Evolutionary conservation across 352 stramenopile genomes (phyloP).

Genomic region (Globisporangium irregulare): DNA sequence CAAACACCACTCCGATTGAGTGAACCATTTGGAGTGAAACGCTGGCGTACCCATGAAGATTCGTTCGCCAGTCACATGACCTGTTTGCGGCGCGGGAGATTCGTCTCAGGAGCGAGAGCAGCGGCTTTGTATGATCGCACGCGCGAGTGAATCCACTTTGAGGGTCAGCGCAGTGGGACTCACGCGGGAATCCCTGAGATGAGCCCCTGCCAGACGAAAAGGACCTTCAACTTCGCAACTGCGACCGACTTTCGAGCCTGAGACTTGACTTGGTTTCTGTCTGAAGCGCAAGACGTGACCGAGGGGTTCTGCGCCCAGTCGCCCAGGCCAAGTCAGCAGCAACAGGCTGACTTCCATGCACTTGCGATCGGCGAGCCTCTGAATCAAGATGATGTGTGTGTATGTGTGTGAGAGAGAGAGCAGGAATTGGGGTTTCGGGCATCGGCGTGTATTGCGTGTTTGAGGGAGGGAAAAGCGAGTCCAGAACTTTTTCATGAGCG

Average conservation of each 20-base stretch:
- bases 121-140: slow-evolving; percentile 9
- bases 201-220: neutral
- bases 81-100: slow-evolving; percentile 1
- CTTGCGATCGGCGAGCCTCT: neutral
- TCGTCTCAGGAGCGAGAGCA: slow-evolving; percentile 7
- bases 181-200: slow-evolving; percentile 1
- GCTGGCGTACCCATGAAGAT: neutral
- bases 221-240: neutral
- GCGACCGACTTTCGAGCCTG: neutral
- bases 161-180: neutral
- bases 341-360: neutral
- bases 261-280: neutral
- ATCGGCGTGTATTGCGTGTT: neutral
- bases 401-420: neutral
- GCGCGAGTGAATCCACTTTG: slow-evolving; percentile 7
- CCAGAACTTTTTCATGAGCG: too few relatives aligned
- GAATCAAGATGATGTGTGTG: neutral
- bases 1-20: too few relatives aligned
- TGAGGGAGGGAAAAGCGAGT: neutral
- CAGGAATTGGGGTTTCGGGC: neutral
- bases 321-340: neutral
- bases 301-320: neutral
- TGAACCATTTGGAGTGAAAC: neutral
- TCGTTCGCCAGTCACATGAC: slow-evolving; percentile 4
- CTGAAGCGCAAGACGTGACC: neutral